Conservation (phyloP, 2,329 filamentous ascomycete species). For the Cladosporium sp. region DNA sequence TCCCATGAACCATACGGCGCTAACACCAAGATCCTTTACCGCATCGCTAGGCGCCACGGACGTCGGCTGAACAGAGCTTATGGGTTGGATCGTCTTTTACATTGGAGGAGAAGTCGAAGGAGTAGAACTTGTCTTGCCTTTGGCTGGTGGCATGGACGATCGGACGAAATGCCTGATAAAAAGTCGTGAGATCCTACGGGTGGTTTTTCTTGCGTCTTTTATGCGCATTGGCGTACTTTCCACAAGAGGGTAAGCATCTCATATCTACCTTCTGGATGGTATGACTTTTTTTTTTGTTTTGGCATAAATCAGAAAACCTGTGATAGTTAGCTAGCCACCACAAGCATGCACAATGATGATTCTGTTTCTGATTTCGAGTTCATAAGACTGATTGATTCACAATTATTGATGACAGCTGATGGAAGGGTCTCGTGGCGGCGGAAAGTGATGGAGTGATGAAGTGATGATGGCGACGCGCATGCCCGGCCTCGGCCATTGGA, state of each 20-base stretch:
- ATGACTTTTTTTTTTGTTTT: not conserved
- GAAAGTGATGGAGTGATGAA: not conserved
- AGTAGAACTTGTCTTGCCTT: not conserved
- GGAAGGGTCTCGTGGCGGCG: not conserved
- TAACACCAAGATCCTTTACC: not conserved
- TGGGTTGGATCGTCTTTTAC: not conserved
- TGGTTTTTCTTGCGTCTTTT: not conserved
- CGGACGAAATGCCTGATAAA: not conserved
- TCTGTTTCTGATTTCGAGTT: not conserved
- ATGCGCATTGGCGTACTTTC: not conserved
- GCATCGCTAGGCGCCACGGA: not conserved
- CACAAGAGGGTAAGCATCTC: not conserved
- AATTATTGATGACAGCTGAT: not conserved
- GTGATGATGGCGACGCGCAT: not conserved
- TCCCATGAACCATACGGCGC: not conserved
- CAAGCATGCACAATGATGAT: not conserved
- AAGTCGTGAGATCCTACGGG: not conserved
- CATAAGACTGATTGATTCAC: not conserved
- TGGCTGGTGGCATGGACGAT: not conserved
- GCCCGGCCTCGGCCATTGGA: conserved; percentile 5
- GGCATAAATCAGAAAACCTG: not conserved
- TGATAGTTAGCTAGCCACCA: not conserved
- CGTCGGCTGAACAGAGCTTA: not conserved
- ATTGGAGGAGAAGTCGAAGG: not conserved
- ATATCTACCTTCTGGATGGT: not conserved